These are phyloP conservation scores for Leishmania mexicana DNA, from an alignment of 208 protist species.

Conservation along the genomic window DNA sequence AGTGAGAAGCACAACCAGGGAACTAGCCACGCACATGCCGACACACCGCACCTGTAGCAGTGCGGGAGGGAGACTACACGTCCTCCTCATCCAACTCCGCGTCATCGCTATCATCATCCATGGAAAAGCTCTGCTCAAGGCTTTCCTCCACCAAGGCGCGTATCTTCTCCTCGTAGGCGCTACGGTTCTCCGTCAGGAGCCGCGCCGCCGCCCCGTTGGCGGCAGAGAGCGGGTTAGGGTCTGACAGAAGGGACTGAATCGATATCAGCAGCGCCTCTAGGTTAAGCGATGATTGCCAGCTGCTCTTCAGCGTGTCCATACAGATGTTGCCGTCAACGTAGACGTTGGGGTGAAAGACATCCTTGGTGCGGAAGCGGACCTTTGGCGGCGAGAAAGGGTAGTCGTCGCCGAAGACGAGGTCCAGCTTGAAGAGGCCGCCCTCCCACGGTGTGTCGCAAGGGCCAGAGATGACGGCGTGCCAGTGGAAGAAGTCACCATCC, in stretches of 20 bases:
- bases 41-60: no score
- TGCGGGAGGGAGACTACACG: background rate
- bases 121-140: conserved; percentile 70
- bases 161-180: conserved; percentile 94
- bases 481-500: conserved; percentile 82
- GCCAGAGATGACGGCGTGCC: conserved; percentile 84
- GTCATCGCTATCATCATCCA: conserved; percentile 56
- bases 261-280: conserved; percentile 98
- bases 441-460: conserved; percentile 86
- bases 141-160: conserved; percentile 66
- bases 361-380: conserved; percentile 97
- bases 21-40: background rate
- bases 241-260: conserved; percentile 99
- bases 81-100: conserved; percentile 3
- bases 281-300: conserved; percentile 99
- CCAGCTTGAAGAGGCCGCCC: conserved; percentile 88
- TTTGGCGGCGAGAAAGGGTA: conserved; percentile 96
- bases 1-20: background rate
- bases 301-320: conserved; percentile 99
- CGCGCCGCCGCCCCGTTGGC: conserved; percentile 98
- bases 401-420: conserved; percentile 72
- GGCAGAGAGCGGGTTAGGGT: conserved; percentile 99
- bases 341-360: conserved; percentile 99
- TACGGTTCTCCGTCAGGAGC: conserved; percentile 95
- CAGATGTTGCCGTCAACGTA: conserved; percentile 98